A percentile compares a stretch with the other conserved stretches of the same genome.
phyloP scores from a whole-genome alignment of 2,329 filamentous ascomycete genomes.

The Pseudogymnoascus sp. region DNA sequence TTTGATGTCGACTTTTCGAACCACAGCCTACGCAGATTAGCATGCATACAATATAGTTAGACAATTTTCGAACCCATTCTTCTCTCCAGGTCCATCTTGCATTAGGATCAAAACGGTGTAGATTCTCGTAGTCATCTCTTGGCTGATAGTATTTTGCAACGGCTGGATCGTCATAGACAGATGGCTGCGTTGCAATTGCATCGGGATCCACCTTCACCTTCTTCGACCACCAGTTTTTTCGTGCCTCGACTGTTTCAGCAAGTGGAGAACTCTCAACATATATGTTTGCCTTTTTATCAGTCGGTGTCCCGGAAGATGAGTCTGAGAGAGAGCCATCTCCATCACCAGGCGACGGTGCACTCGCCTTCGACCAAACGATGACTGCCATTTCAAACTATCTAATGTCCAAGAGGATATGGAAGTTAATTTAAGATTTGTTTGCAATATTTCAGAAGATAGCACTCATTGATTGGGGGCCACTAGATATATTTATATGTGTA shows the following conservation, averaged over 20 bases:
- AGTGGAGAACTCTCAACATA: not conserved
- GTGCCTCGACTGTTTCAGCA: slow-evolving; percentile 11
- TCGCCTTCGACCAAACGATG: not conserved
- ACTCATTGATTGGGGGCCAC: not conserved
- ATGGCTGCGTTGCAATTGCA: slow-evolving; percentile 21
- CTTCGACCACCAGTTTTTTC: slow-evolving; percentile 21
- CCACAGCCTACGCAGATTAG: slow-evolving; percentile 11
- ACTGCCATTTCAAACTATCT: not conserved
- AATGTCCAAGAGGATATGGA: too few species aligned
- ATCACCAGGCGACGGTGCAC: not conserved
- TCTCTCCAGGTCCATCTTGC: slow-evolving; percentile 32
- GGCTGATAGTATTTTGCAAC: slow-evolving; percentile 18
- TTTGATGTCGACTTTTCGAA: slow-evolving; percentile 25
- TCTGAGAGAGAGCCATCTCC: not conserved
- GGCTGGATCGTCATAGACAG: slow-evolving; percentile 21
- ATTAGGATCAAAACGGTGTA: slow-evolving; percentile 31
- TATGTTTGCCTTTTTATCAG: not conserved
- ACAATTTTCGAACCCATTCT: slow-evolving; percentile 17
- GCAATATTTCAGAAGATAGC: not conserved
- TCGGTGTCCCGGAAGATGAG: not conserved
- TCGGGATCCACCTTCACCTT: slow-evolving; percentile 13
- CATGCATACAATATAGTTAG: not conserved
- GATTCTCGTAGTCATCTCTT: slow-evolving; percentile 29
- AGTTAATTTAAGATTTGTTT: not conserved
- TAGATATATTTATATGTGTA: not conserved